Base-by-base conservation (phyloP, 2,329 filamentous ascomycete genomes). In the Nannizziopsis arthrosporioides region DNA sequence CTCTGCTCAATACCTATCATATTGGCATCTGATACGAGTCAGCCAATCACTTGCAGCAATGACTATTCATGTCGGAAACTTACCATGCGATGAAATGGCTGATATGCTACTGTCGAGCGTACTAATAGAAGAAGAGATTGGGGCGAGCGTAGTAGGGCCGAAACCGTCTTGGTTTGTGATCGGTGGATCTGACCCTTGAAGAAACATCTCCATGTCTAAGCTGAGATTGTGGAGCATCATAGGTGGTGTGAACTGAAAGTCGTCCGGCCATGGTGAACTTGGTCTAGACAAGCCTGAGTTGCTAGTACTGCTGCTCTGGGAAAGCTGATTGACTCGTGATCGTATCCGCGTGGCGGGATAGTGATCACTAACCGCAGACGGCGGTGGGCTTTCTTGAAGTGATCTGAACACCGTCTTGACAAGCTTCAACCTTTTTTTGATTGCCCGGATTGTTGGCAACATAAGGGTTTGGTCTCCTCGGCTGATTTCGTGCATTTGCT, bases 401-500 rank as follows among this genome's bases (percentile, higher is more conserved):
- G 47, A 44, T 11, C 22, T 18, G 36, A 49, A 49, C 8, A 49
- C 42, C 2, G 31, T 43, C 35, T 49, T 49, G 2, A 42, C 41
- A 43, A 49, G 36, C 32, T 49, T 49, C 19, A 49, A 36, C 12
- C 47, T 18, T 30, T 49, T 49, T 42, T 49, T 49, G 12, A 49
- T 44, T 17, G 47, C 35, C 18, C 47, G 40, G 40, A 49, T 49
- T 3, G 47, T 40, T 32, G 47, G 14, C 39, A 42, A 44, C 34
- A 42, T 43, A 3, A 42, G 41, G 9, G 47, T 44, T 27, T 37
- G 36, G 14, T 49, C 47, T 17, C 47, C 47, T 39, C 47, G 40
- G 15, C 47, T 49, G n/a, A 49, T 49, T 14, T 49, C 41, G 27
- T 49, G 47, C 19, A 49, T 22, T 27, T 49, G 47, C 19, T 49